Evolutionary conservation across 2,329 filamentous ascomycete species (phyloP).

Genomic region (Chaetoscypha palmicola): DNA sequence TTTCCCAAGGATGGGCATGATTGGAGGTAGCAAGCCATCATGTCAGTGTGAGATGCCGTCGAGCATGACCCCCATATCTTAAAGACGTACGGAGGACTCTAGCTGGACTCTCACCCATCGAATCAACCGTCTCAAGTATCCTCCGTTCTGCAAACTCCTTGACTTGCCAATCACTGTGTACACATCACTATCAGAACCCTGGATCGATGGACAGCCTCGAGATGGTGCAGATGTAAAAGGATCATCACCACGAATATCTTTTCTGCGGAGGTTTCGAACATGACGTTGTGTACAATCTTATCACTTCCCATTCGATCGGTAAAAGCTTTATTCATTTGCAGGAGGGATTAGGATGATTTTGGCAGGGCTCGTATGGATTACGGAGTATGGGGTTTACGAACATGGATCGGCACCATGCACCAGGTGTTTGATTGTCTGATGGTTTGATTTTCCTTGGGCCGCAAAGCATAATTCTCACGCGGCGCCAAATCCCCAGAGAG

Average conservation of each 20-base stretch:
- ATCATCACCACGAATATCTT: not conserved
- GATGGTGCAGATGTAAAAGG: no score
- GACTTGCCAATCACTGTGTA: no score
- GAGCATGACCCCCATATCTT: no score
- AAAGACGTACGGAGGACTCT: no score
- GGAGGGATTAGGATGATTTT: not conserved
- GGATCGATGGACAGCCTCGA: no score
- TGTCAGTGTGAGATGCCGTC: no score
- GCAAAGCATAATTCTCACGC: not conserved
- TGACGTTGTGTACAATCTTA: not conserved
- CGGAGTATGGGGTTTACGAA: not conserved
- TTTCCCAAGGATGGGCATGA: no score
- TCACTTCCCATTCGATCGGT: not conserved
- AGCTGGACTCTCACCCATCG: no score
- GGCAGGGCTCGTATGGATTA: not conserved
- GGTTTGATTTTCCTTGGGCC: not conserved
- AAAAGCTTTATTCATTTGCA: not conserved
- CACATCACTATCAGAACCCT: no score
- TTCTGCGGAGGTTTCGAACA: not conserved
- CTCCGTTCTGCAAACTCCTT: no score
- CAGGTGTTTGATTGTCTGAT: not conserved
- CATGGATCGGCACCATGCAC: not conserved
- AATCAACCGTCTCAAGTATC: no score
- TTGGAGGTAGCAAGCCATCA: no score
- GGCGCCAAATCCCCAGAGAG: not conserved